These are phyloP conservation scores for Silene latifolia DNA, from an alignment of 148 eudicot species.

Conservation along the genomic window DNA sequence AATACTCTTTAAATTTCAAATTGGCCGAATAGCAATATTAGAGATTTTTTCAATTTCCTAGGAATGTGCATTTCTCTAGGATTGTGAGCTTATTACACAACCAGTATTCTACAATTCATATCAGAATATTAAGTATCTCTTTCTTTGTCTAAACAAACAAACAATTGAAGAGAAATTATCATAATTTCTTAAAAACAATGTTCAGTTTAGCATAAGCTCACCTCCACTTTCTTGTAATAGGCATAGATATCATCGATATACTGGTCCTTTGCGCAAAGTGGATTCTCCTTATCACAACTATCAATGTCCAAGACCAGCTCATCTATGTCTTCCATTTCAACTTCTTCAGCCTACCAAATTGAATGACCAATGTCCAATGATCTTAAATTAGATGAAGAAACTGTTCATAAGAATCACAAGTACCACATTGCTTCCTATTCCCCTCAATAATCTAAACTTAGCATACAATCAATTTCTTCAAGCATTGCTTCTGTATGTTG, in stretches of 20 bases:
- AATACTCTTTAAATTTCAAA: too few relatives aligned
- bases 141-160: not conserved
- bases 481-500: slow-evolving; percentile 72
- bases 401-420: not conserved
- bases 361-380: not conserved
- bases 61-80: too few relatives aligned
- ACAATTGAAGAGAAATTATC: too few relatives aligned
- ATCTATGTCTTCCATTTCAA: slow-evolving; percentile 72
- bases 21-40: too few relatives aligned
- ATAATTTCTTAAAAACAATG: too few relatives aligned
- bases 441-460: slow-evolving; percentile 17
- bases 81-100: too few relatives aligned
- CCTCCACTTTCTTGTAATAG: slow-evolving; percentile 70
- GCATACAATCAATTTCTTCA: slow-evolving; percentile 68
- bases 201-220: slow-evolving; percentile 10
- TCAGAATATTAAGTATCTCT: not conserved
- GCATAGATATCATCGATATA: slow-evolving; percentile 67
- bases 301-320: slow-evolving; percentile 57
- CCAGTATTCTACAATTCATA: slow-evolving; percentile 39
- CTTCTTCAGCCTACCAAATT: slow-evolving; percentile 43
- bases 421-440: not conserved
- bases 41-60: too few relatives aligned
- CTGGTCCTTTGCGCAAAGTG: slow-evolving; percentile 67
- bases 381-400: not conserved
- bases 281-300: slow-evolving; percentile 47